Evolutionary conservation across 73 alveolate genomes (phyloP).

Genomic region (Uronychia binucleata): DNA sequence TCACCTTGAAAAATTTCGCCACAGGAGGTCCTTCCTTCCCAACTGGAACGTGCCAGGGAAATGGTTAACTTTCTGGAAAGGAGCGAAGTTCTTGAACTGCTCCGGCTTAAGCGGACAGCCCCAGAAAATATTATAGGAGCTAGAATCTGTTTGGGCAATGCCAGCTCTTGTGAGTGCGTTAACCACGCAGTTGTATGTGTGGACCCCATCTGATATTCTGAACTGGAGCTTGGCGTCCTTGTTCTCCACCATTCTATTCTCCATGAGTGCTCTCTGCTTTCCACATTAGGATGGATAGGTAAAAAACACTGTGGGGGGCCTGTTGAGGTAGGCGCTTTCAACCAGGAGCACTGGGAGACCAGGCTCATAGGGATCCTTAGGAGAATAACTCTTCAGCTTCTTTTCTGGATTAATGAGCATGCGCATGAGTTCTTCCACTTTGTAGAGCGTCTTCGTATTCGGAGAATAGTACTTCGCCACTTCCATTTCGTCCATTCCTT

Average conservation of each 20-base stretch:
- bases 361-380: background rate
- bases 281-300: constrained; percentile 33
- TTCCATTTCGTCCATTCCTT: background rate
- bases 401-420: background rate
- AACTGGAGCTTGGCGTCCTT: constrained; percentile 5
- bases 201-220: constrained; percentile 25
- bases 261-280: constrained; percentile 10
- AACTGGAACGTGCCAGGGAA: constrained; percentile 89
- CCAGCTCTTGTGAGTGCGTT: constrained; percentile 46
- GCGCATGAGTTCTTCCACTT: background rate
- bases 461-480: background rate
- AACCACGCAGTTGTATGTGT: constrained; percentile 49
- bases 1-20: constrained; percentile 70
- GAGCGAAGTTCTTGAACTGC: constrained; percentile 60
- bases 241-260: background rate
- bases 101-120: constrained; percentile 39
- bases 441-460: background rate
- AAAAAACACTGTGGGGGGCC: constrained; percentile 43
- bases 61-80: constrained; percentile 81
- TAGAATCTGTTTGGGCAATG: constrained; percentile 18
- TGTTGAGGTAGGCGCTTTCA: background rate
- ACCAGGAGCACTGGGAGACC: background rate
- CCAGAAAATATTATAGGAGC: constrained; percentile 43
- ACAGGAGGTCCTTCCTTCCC: constrained; percentile 85
- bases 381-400: background rate